A percentile compares a stretch with the other conserved stretches of the same genome.
phyloP scores from a whole-genome alignment of 2,329 filamentous ascomycete genomes.

The Bretziella fagacearum region DNA sequence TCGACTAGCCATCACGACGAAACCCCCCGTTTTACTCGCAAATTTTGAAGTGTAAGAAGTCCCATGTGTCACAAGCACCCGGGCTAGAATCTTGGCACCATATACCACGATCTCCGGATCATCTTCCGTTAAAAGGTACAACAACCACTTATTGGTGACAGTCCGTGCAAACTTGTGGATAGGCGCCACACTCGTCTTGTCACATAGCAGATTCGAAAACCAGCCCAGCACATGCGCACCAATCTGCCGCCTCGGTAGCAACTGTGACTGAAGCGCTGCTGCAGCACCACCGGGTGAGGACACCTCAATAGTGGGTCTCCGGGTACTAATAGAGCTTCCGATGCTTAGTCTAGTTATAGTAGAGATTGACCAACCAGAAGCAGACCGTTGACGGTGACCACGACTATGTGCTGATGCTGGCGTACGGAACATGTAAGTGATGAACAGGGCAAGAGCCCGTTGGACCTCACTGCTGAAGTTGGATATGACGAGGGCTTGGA shows the following conservation, averaged over 20 bases:
- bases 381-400: slow-evolving; percentile 2
- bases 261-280: background rate
- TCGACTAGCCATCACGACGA: slow-evolving; percentile 65
- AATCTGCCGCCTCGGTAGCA: slow-evolving; percentile 30
- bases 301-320: slow-evolving; percentile 11
- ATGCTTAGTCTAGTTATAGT: slow-evolving; percentile 24
- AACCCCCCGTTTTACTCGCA: slow-evolving; percentile 65
- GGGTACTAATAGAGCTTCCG: slow-evolving; percentile 20
- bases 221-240: slow-evolving; percentile 60
- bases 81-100: slow-evolving; percentile 66
- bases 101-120: slow-evolving; percentile 69
- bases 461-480: slow-evolving; percentile 74
- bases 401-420: slow-evolving; percentile 17
- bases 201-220: slow-evolving; percentile 63
- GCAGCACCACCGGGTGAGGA: slow-evolving; percentile 4
- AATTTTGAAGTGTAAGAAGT: slow-evolving; percentile 73
- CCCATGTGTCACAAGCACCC: slow-evolving; percentile 70
- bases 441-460: slow-evolving; percentile 72
- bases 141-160: slow-evolving; percentile 91
- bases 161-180: slow-evolving; percentile 83
- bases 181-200: slow-evolving; percentile 46
- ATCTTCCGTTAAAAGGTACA: slow-evolving; percentile 78
- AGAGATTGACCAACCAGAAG: slow-evolving; percentile 6
- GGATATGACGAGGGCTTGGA: slow-evolving; percentile 62
- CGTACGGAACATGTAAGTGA: slow-evolving; percentile 75